phyloP scores from a whole-genome alignment of 176 grass and related monocot species.

The Eragrostis curvula region DNA sequence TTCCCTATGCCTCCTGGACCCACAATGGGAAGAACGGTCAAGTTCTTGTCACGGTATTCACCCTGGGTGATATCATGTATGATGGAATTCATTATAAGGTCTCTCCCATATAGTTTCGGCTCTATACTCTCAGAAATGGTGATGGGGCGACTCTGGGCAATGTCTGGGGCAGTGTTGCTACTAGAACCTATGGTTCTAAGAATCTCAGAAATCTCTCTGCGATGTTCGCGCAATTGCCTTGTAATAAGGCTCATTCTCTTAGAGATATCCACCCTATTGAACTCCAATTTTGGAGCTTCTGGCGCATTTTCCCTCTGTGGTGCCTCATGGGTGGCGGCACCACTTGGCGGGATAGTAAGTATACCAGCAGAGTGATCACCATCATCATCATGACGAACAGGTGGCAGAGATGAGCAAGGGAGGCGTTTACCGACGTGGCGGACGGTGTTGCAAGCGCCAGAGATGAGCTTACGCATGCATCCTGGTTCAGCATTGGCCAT shows the following conservation, averaged over 20 bases:
- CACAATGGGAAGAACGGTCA: too few relatives aligned
- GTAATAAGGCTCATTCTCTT: not conserved
- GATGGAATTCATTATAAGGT: not conserved
- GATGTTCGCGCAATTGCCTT: not conserved
- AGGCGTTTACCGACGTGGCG: conserved; percentile 2
- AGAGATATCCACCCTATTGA: not conserved
- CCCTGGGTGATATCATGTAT: not conserved
- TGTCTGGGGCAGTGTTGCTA: rapidly evolving
- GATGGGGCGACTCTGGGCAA: not conserved
- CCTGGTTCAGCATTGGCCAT: not conserved
- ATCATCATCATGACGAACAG: not conserved
- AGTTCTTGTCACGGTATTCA: not conserved
- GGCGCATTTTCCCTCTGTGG: not conserved
- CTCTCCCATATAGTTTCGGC: conserved; percentile 32
- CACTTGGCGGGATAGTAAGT: not conserved
- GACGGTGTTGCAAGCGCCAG: not conserved
- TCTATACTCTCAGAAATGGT: not conserved
- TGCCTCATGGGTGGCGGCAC: too few relatives aligned
- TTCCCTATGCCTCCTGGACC: too few relatives aligned
- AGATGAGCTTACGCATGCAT: not conserved
- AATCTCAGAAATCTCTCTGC: not conserved
- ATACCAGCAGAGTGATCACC: not conserved
- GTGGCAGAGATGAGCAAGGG: not conserved
- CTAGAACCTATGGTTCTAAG: not conserved
- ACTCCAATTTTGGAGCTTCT: not conserved